Conservation (phyloP, 768 basidiomycete genomes). For the Hygrocybe punicea region DNA sequence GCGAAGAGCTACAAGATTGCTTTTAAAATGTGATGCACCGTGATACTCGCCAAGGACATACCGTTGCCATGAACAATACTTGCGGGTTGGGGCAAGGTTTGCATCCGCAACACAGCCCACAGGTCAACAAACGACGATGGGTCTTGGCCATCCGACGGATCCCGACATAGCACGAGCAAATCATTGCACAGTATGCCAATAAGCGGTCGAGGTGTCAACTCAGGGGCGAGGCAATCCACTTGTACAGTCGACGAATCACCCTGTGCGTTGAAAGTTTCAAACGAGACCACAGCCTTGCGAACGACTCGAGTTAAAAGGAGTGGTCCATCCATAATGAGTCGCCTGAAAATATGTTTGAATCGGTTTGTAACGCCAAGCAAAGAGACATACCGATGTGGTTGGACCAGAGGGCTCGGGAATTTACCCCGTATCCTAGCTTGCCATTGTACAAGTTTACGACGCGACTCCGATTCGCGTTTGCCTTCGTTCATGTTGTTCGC, state of each 20-base stretch:
- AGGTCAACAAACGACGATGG: constrained; percentile 74
- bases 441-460: constrained; percentile 88
- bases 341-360: constrained; percentile 42
- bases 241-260: constrained; percentile 80
- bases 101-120: constrained; percentile 97
- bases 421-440: constrained; percentile 84
- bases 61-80: constrained; percentile 87
- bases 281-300: constrained; percentile 75
- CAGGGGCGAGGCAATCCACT: constrained; percentile 86
- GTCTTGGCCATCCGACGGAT: constrained; percentile 79
- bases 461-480: constrained; percentile 91
- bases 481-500: constrained; percentile 98
- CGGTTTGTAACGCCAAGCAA: constrained; percentile 4
- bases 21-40: background rate
- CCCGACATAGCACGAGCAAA: constrained; percentile 85
- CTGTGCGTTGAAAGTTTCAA: constrained; percentile 74
- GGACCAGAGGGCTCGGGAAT: constrained; percentile 96
- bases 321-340: constrained; percentile 89
- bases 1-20: constrained; percentile 56
- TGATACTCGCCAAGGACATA: constrained; percentile 24
- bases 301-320: constrained; percentile 86
- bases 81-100: constrained; percentile 85
- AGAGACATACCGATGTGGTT: constrained; percentile 82
- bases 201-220: constrained; percentile 74
- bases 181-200: constrained; percentile 90